These are phyloP conservation scores for Reutealis trisperma DNA, from an alignment of 345 rosid genomes.

Conservation along the genomic window DNA sequence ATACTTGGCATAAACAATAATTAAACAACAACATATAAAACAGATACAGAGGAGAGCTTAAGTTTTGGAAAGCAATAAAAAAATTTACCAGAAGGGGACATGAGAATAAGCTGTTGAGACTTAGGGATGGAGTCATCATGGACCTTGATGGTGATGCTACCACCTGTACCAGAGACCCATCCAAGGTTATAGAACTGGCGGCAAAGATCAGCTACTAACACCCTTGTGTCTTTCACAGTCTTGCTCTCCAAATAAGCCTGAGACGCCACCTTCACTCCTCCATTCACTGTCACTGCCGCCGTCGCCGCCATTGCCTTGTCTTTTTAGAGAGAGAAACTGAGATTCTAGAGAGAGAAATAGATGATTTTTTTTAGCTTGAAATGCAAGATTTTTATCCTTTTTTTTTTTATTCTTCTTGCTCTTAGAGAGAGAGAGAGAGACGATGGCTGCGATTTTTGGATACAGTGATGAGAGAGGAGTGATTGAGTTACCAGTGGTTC, in stretches of 20 bases:
- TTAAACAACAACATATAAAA: conserved; percentile 2
- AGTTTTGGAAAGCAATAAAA: not conserved
- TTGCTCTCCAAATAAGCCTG: conserved; percentile 72
- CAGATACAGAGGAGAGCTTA: not conserved
- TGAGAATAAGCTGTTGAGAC: conserved; percentile 70
- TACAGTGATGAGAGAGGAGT: not conserved
- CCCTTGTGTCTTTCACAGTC: conserved; percentile 60
- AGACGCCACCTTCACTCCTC: conserved; percentile 41
- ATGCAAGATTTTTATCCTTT: not conserved
- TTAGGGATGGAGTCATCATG: conserved; percentile 77
- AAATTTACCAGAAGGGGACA: conserved; percentile 93
- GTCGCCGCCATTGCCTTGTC: not conserved
- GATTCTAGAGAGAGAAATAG: not conserved
- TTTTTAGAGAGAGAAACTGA: not conserved
- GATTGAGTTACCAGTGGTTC: not conserved
- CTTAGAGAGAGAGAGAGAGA: not conserved
- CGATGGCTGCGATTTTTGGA: not conserved
- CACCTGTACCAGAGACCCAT: conserved; percentile 97
- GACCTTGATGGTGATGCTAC: conserved; percentile 84
- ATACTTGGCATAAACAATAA: not conserved
- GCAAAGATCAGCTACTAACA: conserved; percentile 72
- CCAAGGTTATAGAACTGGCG: conserved; percentile 85
- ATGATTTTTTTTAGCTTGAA: not conserved
- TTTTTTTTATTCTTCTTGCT: not conserved
- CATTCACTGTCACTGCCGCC: conserved; percentile 16